A percentile compares a stretch with the other conserved stretches of the same genome.
phyloP scores from a whole-genome alignment of 2,329 filamentous ascomycete species.

The Stachybotrys chlorohalonatus region DNA sequence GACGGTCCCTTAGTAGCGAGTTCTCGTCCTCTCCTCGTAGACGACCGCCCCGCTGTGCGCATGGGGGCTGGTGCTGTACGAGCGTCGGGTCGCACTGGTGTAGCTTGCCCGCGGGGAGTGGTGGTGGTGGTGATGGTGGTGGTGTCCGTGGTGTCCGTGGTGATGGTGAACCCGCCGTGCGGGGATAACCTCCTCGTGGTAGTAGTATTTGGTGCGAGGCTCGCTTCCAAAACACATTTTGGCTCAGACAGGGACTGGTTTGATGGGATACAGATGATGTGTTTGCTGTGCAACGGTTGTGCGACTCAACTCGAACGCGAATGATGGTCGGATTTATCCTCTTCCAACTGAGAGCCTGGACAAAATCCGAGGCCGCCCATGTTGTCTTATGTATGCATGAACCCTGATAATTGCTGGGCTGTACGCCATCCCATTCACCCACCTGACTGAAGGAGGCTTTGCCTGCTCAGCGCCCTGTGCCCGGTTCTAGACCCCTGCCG shows the following conservation, averaged over 20 bases:
- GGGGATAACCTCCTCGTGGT: slow-evolving; percentile 44
- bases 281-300: neutral
- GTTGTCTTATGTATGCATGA: too few relatives aligned
- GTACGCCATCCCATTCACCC: neutral
- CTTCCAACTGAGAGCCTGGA: too few relatives aligned
- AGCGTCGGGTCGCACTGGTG: slow-evolving; percentile 26
- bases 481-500: neutral
- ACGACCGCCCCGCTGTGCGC: slow-evolving; percentile 30
- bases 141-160: slow-evolving; percentile 19
- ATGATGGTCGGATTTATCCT: too few relatives aligned
- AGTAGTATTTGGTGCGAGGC: slow-evolving; percentile 41
- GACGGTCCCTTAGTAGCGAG: slow-evolving; percentile 12
- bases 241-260: slow-evolving; percentile 1
- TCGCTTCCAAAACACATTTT: slow-evolving; percentile 42
- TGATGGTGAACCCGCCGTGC: slow-evolving; percentile 28
- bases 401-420: too few relatives aligned
- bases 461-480: neutral
- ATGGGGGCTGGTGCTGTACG: slow-evolving; percentile 30
- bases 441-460: neutral
- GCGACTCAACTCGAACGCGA: too few relatives aligned
- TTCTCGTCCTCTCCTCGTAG: slow-evolving; percentile 29
- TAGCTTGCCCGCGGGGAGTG: slow-evolving; percentile 33
- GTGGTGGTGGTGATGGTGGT: slow-evolving; percentile 21
- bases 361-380: too few relatives aligned
- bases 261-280: neutral